Evolutionary conservation across 495 filamentous ascomycete species (phyloP).

Genomic region (Talaromyces liani): DNA sequence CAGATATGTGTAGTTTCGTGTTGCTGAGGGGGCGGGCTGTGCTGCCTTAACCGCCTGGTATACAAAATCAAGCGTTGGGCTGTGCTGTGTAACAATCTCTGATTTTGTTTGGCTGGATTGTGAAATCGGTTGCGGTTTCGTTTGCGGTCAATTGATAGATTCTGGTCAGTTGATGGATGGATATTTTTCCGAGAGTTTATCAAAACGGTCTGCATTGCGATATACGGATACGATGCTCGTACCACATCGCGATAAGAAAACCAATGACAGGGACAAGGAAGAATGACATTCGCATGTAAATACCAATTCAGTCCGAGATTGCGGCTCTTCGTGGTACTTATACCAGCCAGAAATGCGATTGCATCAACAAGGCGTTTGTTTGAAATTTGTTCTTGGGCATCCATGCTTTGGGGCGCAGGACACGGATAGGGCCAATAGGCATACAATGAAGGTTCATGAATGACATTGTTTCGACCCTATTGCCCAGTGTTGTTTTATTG

Average conservation of each 20-base stretch:
- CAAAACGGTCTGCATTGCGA: not conserved
- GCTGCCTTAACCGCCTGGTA: not conserved
- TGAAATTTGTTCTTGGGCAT: not conserved
- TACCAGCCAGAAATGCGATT: not conserved
- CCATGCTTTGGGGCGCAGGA: not conserved
- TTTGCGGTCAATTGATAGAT: not conserved
- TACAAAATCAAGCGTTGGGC: not conserved
- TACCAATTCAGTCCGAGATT: not conserved
- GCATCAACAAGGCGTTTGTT: not conserved
- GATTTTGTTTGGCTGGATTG: not conserved
- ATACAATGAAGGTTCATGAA: not conserved
- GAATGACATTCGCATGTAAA: not conserved
- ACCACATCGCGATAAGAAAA: not conserved
- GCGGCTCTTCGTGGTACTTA: not conserved
- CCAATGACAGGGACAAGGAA: not conserved
- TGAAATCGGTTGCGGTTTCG: not conserved
- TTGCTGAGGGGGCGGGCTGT: not conserved
- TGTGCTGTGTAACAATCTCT: not conserved
- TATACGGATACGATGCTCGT: not conserved
- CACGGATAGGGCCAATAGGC: not conserved
- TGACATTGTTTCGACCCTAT: not conserved
- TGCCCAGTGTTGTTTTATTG: not conserved
- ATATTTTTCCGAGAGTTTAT: not conserved
- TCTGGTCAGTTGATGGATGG: not conserved
- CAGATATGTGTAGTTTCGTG: not conserved